Base-by-base conservation (phyloP, 1,139 yeast species). In the Spathaspora sp. region DNA sequence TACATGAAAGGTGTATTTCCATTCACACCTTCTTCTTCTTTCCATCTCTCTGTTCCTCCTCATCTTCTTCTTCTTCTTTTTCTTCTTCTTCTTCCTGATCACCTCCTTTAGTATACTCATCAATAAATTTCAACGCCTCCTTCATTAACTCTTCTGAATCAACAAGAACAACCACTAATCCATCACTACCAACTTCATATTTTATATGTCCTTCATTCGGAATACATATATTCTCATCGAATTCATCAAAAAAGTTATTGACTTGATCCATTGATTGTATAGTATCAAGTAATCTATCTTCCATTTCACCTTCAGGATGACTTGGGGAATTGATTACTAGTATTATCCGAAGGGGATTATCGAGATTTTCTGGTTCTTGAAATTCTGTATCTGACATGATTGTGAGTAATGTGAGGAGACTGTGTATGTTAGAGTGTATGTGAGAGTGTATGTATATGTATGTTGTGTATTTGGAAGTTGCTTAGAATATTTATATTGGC, bases 161-260 rank as follows among this genome's bases (percentile, higher is more conserved):
- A 20, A 82, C 81, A 27, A 84, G 72, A 38, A 84, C 72, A 37
- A 84, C 83, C 47, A 84, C 84, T 48, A 84, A 64, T 3, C 89
- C 89, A 58, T 84, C 89, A 50, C 86, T 81, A 4, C 87, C 87
- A 7, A 83, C 86, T 55, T 84, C 89, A 56, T 84, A 84, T 58
- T 83, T 83, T 52, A 84, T 78, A 56, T 79, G 79, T 5, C 81
- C 84, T 52, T 83, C 86, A 55, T 84, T 83, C 25, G 88, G 89
- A 50, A 79, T 72, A 27, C 88, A 86, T 20, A 84, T 72, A 27
- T 65, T 65, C 39, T 72, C 81, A 58, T 84, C 89, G 56, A 84
- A 84, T 43, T 64, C 65, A 57, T 84, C 87, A 57, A 84, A 84
- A 65, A 84, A 83, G 27, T 59, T 63, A 56, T 84, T 83, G 58